Percentiles rank a stretch among this genome's conserved stretches.
These are phyloP conservation scores for Ensete ventricosum DNA, from an alignment of 176 grass and related monocot genomes.

Conservation along the genomic window DNA sequence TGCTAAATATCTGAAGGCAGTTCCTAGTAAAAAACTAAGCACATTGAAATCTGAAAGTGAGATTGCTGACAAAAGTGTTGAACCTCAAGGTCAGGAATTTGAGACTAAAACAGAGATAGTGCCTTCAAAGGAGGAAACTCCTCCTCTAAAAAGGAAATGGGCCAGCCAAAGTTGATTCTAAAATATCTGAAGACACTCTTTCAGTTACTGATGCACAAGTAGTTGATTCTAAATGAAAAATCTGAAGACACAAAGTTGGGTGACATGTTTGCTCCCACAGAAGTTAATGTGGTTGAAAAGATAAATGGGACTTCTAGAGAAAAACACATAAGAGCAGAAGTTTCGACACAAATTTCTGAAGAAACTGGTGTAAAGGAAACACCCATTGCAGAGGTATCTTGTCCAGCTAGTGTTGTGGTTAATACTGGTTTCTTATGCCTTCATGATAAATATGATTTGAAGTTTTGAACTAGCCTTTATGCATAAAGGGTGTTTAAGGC, in stretches of 20 bases:
- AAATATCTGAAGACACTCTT: constrained; percentile 14
- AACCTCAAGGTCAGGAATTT: constrained; percentile 25
- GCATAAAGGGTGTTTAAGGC: too few species aligned
- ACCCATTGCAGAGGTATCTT: constrained; percentile 39
- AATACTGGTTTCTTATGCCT: too few species aligned
- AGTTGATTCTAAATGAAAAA: constrained; percentile 23
- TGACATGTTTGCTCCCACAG: neutral
- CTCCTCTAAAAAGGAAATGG: constrained; percentile 31
- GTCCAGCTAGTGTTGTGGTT: neutral
- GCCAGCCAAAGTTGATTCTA: constrained; percentile 18
- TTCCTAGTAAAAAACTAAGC: constrained; percentile 27
- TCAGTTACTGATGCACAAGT: constrained; percentile 27
- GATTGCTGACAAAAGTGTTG: constrained; percentile 28
- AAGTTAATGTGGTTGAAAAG: constrained; percentile 27
- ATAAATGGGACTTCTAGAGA: constrained; percentile 25
- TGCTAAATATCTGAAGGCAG: constrained; percentile 28
- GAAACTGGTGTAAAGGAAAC: constrained; percentile 14
- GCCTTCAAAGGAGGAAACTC: constrained; percentile 1
- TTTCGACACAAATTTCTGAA: constrained; percentile 11
- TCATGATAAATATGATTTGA: too few species aligned
- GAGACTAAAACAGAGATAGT: neutral
- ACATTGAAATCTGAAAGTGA: constrained; percentile 24
- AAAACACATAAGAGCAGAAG: constrained; percentile 18
- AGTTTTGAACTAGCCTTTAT: too few species aligned
- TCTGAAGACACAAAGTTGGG: constrained; percentile 31